A percentile compares a stretch with the other conserved stretches of the same genome.
Evolutionary conservation across 768 basidiomycete species (phyloP).

Genomic region (Russula sp.): DNA sequence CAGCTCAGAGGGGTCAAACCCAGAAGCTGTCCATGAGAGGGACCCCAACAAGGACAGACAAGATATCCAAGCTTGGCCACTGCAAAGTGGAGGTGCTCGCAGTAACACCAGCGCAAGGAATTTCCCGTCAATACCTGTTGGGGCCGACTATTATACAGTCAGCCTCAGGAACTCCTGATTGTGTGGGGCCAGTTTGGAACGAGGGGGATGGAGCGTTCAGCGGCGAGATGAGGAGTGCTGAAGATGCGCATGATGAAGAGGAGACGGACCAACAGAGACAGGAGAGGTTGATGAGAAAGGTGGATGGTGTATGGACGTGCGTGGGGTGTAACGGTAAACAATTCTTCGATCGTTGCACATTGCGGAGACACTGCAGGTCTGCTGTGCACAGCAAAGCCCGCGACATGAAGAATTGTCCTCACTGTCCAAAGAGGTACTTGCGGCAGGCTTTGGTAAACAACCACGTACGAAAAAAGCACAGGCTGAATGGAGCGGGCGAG

Average conservation of each 20-base stretch:
- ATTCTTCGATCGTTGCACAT: background rate
- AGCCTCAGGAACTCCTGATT: background rate
- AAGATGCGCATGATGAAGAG: background rate
- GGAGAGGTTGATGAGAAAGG: background rate
- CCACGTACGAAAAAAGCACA: background rate
- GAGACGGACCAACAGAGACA: background rate
- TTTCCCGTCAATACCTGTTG: background rate
- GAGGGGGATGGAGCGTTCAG: background rate
- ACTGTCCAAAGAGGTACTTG: background rate
- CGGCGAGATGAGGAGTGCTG: background rate
- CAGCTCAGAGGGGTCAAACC: background rate
- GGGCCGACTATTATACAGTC: background rate
- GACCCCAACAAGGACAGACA: background rate
- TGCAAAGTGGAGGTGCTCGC: background rate
- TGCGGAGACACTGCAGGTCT: background rate
- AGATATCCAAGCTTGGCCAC: background rate
- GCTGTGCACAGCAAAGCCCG: background rate
- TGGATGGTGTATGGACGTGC: background rate
- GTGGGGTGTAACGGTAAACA: background rate
- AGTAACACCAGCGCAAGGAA: background rate
- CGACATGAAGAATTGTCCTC: background rate
- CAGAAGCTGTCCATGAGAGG: background rate
- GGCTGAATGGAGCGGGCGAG: background rate
- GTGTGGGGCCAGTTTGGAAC: background rate
- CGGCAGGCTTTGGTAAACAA: background rate